phyloP scores from a whole-genome alignment of 306 rosid genomes.

The Albizia julibrissin region DNA sequence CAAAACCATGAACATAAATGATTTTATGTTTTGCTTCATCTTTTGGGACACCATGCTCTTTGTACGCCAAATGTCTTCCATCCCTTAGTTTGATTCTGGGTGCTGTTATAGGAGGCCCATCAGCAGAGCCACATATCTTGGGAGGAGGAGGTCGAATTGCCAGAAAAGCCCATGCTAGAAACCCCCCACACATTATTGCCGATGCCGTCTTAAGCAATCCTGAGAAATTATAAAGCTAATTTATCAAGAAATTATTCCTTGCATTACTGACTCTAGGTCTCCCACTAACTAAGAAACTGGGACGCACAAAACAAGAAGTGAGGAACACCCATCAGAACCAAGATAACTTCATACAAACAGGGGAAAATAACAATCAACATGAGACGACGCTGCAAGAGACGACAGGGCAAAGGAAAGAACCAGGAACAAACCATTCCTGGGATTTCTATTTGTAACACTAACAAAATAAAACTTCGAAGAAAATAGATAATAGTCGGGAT shows the following conservation, averaged over 20 bases:
- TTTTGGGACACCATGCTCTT: constrained; percentile 63
- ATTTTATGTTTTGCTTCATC: constrained; percentile 54
- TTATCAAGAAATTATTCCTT: background rate
- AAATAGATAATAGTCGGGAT: no score
- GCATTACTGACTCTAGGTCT: background rate
- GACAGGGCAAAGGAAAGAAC: no score
- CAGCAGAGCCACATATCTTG: constrained; percentile 58
- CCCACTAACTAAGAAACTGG: background rate
- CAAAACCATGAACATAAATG: constrained; percentile 48
- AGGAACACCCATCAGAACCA: background rate
- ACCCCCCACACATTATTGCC: constrained; percentile 43
- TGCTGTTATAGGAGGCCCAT: constrained; percentile 59
- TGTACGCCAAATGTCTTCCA: constrained; percentile 66
- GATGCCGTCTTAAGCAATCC: constrained; percentile 45
- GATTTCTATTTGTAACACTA: no score
- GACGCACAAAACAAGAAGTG: background rate
- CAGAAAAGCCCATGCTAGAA: constrained; percentile 60
- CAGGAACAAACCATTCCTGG: no score
- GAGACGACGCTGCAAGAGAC: background rate
- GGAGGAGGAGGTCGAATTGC: constrained; percentile 64
- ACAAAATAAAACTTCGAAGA: no score
- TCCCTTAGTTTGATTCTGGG: constrained; percentile 59
- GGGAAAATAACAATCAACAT: background rate
- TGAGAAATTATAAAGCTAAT: constrained; percentile 32
- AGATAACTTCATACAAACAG: background rate